These are phyloP conservation scores for Dillenia turbinata DNA, from an alignment of 164 flowering plant genomes.

Conservation along the genomic window DNA sequence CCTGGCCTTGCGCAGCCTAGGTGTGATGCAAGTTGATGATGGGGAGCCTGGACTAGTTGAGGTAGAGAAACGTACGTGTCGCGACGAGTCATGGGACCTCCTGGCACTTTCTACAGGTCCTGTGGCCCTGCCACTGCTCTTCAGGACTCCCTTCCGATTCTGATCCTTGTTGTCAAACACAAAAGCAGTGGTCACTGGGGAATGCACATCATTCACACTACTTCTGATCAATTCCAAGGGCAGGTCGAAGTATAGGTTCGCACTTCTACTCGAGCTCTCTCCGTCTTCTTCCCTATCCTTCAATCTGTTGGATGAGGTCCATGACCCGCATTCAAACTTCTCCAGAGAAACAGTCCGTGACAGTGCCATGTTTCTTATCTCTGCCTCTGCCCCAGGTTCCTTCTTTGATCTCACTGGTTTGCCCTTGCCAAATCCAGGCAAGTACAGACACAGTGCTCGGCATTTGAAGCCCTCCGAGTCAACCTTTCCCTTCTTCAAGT, in stretches of 20 bases:
- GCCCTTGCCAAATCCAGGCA: slow-evolving; percentile 52
- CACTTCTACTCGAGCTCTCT: not conserved
- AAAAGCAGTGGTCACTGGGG: slow-evolving; percentile 53
- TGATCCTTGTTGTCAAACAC: slow-evolving; percentile 29
- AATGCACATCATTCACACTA: slow-evolving; percentile 31
- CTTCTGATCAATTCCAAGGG: slow-evolving; percentile 54
- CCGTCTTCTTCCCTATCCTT: slow-evolving; percentile 16
- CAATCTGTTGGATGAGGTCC: slow-evolving; percentile 43
- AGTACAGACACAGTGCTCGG: slow-evolving; percentile 54
- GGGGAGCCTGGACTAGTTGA: slow-evolving; percentile 33
- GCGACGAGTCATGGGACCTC: slow-evolving; percentile 36
- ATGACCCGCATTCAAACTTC: slow-evolving; percentile 71
- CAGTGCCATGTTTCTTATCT: slow-evolving; percentile 8
- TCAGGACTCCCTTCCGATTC: slow-evolving; percentile 42
- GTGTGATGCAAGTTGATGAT: slow-evolving; percentile 44
- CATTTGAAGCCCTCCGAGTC: slow-evolving; percentile 41
- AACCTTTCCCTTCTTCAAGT: not conserved
- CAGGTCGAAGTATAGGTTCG: slow-evolving; percentile 33
- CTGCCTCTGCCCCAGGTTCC: slow-evolving; percentile 12
- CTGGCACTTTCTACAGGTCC: slow-evolving; percentile 7
- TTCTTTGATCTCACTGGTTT: slow-evolving; percentile 41
- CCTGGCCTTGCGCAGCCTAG: slow-evolving; percentile 63
- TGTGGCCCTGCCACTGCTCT: slow-evolving; percentile 19
- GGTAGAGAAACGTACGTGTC: slow-evolving; percentile 64
- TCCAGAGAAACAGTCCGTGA: slow-evolving; percentile 57